A percentile compares a stretch with the other conserved stretches of the same genome.
Conservation (phyloP, 2,329 filamentous ascomycete species). For the Thielaviopsis punctulata region DNA sequence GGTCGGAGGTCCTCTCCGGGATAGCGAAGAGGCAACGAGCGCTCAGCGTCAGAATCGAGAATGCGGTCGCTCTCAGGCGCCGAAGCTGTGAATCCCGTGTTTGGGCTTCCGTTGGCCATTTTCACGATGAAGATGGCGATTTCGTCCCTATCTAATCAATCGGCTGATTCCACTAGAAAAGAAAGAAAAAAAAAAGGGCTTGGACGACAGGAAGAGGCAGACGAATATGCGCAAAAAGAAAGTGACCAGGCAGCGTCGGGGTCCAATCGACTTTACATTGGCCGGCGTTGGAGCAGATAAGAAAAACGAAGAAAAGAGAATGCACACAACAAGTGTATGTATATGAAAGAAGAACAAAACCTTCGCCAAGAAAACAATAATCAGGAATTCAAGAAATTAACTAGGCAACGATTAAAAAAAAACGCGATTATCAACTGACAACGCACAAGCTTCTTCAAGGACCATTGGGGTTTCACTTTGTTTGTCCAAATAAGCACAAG, state of each 20-base stretch:
- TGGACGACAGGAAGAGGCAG: too few species aligned
- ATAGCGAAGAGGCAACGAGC: slow-evolving; percentile 34
- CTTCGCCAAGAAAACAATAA: neutral
- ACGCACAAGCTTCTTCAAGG: neutral
- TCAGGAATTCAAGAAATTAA: neutral
- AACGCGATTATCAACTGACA: neutral
- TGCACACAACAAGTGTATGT: too few species aligned
- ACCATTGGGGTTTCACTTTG: neutral
- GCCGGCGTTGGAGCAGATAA: neutral
- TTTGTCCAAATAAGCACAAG: neutral
- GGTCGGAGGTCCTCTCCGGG: slow-evolving; percentile 73
- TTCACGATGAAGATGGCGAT: neutral
- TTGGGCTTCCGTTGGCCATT: neutral
- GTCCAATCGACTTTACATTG: neutral
- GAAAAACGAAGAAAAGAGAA: neutral
- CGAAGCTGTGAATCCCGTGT: neutral
- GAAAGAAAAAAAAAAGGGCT: neutral
- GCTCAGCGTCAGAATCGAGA: neutral
- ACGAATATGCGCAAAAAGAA: too few species aligned
- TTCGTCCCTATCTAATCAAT: neutral
- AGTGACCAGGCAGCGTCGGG: too few species aligned
- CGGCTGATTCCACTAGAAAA: neutral
- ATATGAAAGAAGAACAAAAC: neutral
- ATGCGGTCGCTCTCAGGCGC: neutral
- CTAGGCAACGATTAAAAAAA: neutral